Percentiles rank a stretch among this genome's conserved stretches.
Evolutionary conservation across 148 eudicot genomes (phyloP).

Genomic region (Chenopodium formosanum): DNA sequence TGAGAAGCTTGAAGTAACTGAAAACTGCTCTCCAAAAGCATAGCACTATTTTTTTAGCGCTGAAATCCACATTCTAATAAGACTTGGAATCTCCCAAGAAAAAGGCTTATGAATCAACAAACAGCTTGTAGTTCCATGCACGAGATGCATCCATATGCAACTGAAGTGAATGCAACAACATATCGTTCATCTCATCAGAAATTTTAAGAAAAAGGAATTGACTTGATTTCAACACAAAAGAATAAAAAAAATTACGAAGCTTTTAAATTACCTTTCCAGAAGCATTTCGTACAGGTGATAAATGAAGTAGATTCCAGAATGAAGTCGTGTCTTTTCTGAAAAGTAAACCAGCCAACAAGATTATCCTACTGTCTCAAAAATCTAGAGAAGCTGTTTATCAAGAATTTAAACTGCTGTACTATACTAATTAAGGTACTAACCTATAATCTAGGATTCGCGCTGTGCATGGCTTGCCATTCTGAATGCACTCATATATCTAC

Average conservation of each 20-base stretch:
- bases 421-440: slow-evolving; percentile 31
- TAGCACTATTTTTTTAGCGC: neutral
- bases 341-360: neutral
- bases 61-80: neutral
- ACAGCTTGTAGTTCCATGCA: neutral
- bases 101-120: neutral
- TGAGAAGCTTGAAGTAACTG: neutral
- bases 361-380: neutral
- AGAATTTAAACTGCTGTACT: neutral
- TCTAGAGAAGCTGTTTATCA: neutral
- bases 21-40: neutral
- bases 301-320: slow-evolving; percentile 82
- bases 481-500: slow-evolving; percentile 67
- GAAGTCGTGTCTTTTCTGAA: slow-evolving; percentile 73
- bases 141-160: neutral
- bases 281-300: slow-evolving; percentile 84
- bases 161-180: neutral
- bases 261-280: slow-evolving; percentile 69
- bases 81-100: neutral
- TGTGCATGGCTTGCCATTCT: slow-evolving; percentile 51
- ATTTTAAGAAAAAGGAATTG: neutral
- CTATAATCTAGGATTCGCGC: slow-evolving; percentile 74
- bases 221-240: neutral
- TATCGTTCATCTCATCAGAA: neutral
- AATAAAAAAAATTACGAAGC: too few species aligned